Evolutionary conservation across 495 filamentous ascomycete species (phyloP), one percentile per base, ranked within the genome.

Genomic region (Thermothielavioides terrestris): DNA sequence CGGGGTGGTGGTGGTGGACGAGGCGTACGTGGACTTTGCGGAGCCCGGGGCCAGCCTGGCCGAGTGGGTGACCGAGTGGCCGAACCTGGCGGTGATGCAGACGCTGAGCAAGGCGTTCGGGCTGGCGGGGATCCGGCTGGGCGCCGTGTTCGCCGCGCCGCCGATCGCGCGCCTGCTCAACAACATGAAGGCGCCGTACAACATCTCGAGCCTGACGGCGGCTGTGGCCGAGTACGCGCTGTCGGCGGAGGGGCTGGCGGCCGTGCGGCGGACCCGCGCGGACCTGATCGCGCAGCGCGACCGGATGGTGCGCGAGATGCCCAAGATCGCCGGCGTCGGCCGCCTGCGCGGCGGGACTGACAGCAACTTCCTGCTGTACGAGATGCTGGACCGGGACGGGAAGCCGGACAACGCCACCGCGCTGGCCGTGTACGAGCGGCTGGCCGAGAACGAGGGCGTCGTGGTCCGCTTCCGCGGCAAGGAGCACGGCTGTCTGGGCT

Each of bases 61-160:
- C n/a, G 86, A 94, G 63, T 94, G 86, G 87, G 91, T 92, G 8
- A 75, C 72, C 14, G 89, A 94, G 59, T 94, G 83, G 81, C 89
- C 91, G n/a, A 98, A 97, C 62, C 74, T 98, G 10, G 89, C 95
- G 18, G 89, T 98, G 30, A 92, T 96, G 89, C 92, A 98, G 71
- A 97, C 92, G 1, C 72, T 96, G 11, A 90, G 85, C 59, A 98
- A 98, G 67, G 92, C 88, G 1, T 98, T 98, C 59, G 92, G 92
- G 2, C 76, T 98, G 49, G 92, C 92, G 2, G 92, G 92, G 14
- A 95, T 97, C 58, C 77, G 92, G 4, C 67, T 89, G 1, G 85
- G 85, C 17, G 81, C 71, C 0, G 80, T 78, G 1, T 88, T 89
- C 54, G 71, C 82, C 1, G 61, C 69, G 4, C 64, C 73, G 0